Evolutionary conservation across 495 filamentous ascomycete species (phyloP).

Genomic region (Melanomma pulvis-pyrius): DNA sequence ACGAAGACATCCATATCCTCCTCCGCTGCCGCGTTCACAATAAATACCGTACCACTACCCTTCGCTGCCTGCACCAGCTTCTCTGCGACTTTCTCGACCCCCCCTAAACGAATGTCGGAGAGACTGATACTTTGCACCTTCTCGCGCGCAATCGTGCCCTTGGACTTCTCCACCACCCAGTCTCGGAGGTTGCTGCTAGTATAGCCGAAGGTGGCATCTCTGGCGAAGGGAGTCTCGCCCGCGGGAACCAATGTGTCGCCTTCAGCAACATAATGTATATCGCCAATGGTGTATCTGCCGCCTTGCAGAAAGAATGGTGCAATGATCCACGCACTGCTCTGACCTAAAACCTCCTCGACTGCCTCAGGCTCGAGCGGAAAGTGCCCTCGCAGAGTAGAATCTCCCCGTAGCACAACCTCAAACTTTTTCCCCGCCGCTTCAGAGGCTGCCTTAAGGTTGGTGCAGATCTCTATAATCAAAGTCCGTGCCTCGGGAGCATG

Average conservation of each 20-base stretch:
- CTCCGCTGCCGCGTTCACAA: conserved; percentile 57
- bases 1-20: conserved; percentile 58
- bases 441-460: conserved; percentile 51
- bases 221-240: conserved; percentile 54
- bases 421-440: conserved; percentile 45
- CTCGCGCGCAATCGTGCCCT: conserved; percentile 38
- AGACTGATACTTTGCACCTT: conserved; percentile 47
- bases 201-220: conserved; percentile 59
- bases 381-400: conserved; percentile 58
- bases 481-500: conserved; percentile 48
- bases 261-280: conserved; percentile 59
- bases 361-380: conserved; percentile 57
- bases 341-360: conserved; percentile 52
- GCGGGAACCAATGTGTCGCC: conserved; percentile 52
- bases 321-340: conserved; percentile 51
- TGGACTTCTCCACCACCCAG: conserved; percentile 55
- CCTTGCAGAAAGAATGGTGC: conserved; percentile 61
- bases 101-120: conserved; percentile 52
- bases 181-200: conserved; percentile 54
- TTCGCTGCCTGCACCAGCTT: conserved; percentile 44
- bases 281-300: conserved; percentile 55
- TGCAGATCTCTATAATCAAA: conserved; percentile 53
- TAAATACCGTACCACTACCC: conserved; percentile 45
- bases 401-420: conserved; percentile 56
- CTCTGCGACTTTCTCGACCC: conserved; percentile 47